A percentile compares a stretch with the other conserved stretches of the same genome.
Conservation (phyloP, 1,284 basidiomycete species). For the Leccinum brunneo-olivaceum region DNA sequence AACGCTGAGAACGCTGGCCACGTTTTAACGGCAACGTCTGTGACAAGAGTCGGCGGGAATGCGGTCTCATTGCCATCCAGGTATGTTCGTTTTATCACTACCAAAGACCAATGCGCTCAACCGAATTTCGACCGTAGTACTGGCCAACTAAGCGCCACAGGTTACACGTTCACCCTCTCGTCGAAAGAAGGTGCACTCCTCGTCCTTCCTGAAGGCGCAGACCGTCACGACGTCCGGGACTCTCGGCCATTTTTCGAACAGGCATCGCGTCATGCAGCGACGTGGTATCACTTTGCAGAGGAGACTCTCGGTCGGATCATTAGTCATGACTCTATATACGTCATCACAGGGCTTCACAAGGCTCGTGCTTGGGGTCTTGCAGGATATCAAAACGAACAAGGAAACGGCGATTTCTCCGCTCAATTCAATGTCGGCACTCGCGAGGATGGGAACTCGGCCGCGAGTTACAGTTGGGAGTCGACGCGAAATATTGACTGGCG, state of each 20-base stretch:
- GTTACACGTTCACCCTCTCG: constrained; percentile 14
- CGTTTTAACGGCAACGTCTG: constrained; percentile 11
- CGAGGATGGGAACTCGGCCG: constrained; percentile 2
- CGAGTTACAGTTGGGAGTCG: constrained; percentile 15
- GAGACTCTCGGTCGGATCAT: constrained; percentile 18
- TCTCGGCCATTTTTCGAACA: constrained; percentile 12
- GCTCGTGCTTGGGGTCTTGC: constrained; percentile 20
- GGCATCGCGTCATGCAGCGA: constrained; percentile 15
- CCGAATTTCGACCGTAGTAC: background rate
- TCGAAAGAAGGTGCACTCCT: constrained; percentile 23
- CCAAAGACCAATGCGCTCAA: background rate
- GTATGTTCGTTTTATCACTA: constrained; percentile 5
- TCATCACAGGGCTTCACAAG: constrained; percentile 25
- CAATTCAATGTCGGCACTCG: constrained; percentile 11
- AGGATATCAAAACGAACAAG: constrained; percentile 15
- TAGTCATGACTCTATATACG: constrained; percentile 20
- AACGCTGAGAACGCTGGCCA: constrained; percentile 12
- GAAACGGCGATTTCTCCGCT: constrained; percentile 9
- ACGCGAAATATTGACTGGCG: constrained; percentile 17
- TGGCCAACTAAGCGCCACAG: background rate
- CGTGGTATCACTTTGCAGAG: constrained; percentile 25
- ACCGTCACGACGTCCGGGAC: constrained; percentile 17
- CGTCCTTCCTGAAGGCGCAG: constrained; percentile 24
- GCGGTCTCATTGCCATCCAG: background rate
- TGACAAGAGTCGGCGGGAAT: constrained; percentile 6